phyloP scores from a whole-genome alignment of 345 rosid genomes.

The Eucalyptus polyanthemos region DNA sequence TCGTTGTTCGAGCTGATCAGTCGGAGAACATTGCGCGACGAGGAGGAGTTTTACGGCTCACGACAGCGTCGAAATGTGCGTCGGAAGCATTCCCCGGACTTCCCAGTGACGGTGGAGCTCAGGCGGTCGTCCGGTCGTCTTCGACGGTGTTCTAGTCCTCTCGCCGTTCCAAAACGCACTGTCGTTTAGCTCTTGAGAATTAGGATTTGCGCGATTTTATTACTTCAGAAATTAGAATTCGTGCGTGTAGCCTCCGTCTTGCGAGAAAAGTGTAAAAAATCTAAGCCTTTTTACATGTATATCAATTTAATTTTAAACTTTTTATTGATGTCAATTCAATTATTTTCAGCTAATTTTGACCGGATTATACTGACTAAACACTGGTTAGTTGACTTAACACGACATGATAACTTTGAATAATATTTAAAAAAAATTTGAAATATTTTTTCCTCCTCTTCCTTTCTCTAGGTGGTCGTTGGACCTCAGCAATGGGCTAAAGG shows the following conservation, averaged over 20 bases:
- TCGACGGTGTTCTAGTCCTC: neutral
- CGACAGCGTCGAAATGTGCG: neutral
- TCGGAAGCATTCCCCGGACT: neutral
- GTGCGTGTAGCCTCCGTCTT: too few relatives aligned
- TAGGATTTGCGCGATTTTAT: neutral
- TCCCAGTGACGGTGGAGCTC: neutral
- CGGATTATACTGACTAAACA: fast-evolving
- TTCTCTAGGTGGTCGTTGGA: too few relatives aligned
- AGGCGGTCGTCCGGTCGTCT: neutral
- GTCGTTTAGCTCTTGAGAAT: neutral
- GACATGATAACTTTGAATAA: too few relatives aligned
- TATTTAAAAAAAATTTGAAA: too few relatives aligned
- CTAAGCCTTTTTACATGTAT: too few relatives aligned
- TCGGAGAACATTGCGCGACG: neutral
- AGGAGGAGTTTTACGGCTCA: neutral
- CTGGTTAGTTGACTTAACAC: fast-evolving
- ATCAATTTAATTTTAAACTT: too few relatives aligned
- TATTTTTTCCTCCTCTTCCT: too few relatives aligned
- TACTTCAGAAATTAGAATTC: too few relatives aligned
- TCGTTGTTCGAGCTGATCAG: neutral
- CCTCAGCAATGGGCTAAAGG: fast-evolving
- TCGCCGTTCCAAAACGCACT: neutral
- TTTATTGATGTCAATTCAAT: too few relatives aligned
- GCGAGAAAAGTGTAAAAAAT: too few relatives aligned
- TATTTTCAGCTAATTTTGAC: too few relatives aligned